These are phyloP conservation scores for Umbelopsis vinacea DNA, from an alignment of 192 early-diverging fungal species.

Conservation along the genomic window DNA sequence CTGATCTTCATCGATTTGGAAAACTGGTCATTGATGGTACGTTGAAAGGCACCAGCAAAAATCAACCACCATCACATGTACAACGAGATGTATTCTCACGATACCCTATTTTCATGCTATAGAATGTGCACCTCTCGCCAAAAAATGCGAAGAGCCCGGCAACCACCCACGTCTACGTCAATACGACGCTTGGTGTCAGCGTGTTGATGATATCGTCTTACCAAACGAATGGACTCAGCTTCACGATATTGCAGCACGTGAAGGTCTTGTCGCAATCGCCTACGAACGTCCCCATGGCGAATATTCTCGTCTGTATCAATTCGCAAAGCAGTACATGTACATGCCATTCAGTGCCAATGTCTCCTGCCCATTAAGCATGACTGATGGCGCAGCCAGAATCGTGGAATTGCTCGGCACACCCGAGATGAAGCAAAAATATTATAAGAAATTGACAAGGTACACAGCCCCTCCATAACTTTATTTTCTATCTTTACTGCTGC, in stretches of 20 bases:
- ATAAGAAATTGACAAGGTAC: conserved; percentile 50
- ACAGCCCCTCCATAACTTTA: too few relatives aligned
- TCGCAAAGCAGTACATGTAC: conserved; percentile 70
- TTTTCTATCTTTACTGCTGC: not conserved
- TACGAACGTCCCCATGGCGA: conserved; percentile 61
- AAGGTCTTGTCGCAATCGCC: conserved; percentile 67
- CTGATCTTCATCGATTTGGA: conserved; percentile 49
- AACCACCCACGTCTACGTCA: conserved; percentile 69
- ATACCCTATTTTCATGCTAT: not conserved
- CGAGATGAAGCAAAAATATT: conserved; percentile 56
- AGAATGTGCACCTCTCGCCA: conserved; percentile 39
- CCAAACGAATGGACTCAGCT: conserved; percentile 64
- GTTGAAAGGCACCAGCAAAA: not conserved
- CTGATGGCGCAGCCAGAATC: conserved; percentile 71
- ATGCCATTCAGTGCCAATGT: conserved; percentile 56
- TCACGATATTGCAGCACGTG: conserved; percentile 62
- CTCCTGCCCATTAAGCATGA: conserved; percentile 80
- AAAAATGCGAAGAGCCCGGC: conserved; percentile 55
- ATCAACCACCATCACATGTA: not conserved
- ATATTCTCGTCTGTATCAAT: conserved; percentile 62
- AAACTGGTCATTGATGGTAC: conserved; percentile 36
- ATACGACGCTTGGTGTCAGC: conserved; percentile 69
- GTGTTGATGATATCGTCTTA: conserved; percentile 64
- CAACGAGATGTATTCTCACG: not conserved
- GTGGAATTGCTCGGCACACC: conserved; percentile 58